phyloP scores from a whole-genome alignment of 495 filamentous ascomycete species.

The Daldinia grandis region DNA sequence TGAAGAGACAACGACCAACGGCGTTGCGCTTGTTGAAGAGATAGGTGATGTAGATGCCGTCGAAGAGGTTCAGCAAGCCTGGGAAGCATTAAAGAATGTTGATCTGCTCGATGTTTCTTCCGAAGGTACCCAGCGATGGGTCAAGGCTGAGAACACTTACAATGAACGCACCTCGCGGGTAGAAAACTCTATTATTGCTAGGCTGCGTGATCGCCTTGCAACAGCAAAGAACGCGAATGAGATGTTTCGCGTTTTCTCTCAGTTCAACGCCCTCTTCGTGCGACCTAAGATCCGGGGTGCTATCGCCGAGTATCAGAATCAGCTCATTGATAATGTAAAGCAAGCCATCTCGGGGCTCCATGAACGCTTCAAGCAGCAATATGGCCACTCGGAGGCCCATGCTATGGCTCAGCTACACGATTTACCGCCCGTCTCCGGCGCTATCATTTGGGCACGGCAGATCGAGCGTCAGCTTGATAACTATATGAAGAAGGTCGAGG shows the following conservation, averaged over 20 bases:
- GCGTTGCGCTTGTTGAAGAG: constrained; percentile 81
- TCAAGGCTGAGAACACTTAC: constrained; percentile 90
- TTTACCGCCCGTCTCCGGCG: constrained; percentile 91
- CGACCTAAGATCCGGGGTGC: constrained; percentile 96
- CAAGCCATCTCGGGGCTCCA: constrained; percentile 91
- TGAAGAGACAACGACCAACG: constrained; percentile 63
- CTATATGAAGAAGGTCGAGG: constrained; percentile 98
- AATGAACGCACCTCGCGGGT: constrained; percentile 96
- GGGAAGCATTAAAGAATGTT: constrained; percentile 89
- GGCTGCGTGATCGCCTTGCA: constrained; percentile 89
- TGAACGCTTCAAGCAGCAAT: constrained; percentile 97
- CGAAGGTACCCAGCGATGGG: constrained; percentile 90
- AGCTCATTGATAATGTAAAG: constrained; percentile 97
- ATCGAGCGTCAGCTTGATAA: constrained; percentile 93
- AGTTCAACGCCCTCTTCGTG: constrained; percentile 98
- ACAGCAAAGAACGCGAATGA: constrained; percentile 96
- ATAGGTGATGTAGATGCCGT: constrained; percentile 99
- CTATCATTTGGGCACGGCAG: constrained; percentile 96
- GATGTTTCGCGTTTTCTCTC: constrained; percentile 99
- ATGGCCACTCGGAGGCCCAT: constrained; percentile 96
- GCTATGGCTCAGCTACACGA: constrained; percentile 97
- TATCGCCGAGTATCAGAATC: constrained; percentile 96
- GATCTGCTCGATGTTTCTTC: constrained; percentile 91
- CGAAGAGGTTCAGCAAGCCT: constrained; percentile 93
- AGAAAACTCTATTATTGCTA: constrained; percentile 98